phyloP scores from a whole-genome alignment of 1,139 yeast genomes.

The Candida pseudoviswanathii region DNA sequence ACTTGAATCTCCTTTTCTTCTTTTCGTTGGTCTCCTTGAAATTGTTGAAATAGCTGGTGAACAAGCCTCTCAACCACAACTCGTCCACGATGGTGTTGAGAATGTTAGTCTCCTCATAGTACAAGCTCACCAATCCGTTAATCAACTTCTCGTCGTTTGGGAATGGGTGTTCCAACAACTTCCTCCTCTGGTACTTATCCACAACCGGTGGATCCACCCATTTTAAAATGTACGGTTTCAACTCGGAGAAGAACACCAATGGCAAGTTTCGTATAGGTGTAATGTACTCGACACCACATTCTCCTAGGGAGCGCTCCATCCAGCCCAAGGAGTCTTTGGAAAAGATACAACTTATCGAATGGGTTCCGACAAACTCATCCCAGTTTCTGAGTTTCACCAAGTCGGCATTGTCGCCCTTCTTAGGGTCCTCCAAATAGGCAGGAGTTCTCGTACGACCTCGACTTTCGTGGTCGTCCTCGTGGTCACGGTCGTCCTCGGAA shows the following conservation, averaged over 20 bases:
- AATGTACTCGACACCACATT: constrained; percentile 23
- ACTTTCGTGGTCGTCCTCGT: constrained; percentile 4
- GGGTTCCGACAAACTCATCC: constrained; percentile 39
- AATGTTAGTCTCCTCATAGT: constrained; percentile 19
- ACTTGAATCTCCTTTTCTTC: constrained; percentile 19
- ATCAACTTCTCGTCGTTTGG: constrained; percentile 27
- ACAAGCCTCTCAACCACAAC: constrained; percentile 20
- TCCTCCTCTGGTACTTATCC: constrained; percentile 22
- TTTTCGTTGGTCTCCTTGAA: constrained; percentile 7
- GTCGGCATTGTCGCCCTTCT: constrained; percentile 4
- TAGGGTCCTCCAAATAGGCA: not conserved
- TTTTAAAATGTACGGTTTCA: constrained; percentile 23
- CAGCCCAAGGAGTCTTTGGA: constrained; percentile 38
- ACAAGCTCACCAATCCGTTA: constrained; percentile 24
- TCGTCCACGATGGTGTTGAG: constrained; percentile 20
- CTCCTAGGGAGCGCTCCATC: constrained; percentile 31
- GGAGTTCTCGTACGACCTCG: not conserved
- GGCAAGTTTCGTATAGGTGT: constrained; percentile 38
- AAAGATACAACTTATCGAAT: constrained; percentile 40
- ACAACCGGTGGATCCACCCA: constrained; percentile 40
- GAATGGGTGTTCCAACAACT: constrained; percentile 30
- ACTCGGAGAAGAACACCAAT: constrained; percentile 23
- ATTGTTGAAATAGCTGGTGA: constrained; percentile 24
- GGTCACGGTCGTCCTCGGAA: constrained; percentile 9
- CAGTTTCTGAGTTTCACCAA: constrained; percentile 6